Base-by-base conservation (phyloP, 179 eudicot species). In the Spinacia oleracea region DNA sequence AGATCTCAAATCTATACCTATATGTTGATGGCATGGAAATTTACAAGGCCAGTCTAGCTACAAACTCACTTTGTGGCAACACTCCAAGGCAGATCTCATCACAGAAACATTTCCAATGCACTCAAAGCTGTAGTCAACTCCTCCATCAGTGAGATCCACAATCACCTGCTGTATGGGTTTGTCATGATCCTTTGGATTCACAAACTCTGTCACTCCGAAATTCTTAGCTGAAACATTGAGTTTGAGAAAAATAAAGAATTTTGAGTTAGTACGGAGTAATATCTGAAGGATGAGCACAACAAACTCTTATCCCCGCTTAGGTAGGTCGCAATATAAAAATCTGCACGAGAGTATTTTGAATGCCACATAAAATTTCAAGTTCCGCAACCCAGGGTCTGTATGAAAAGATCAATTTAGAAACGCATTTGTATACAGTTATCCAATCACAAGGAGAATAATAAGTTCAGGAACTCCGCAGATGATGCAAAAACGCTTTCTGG, bases 111-210 rank as follows among this genome's bases (percentile, higher is more conserved):
- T 96, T 50, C 99, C 99, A 55, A 94, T 89, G 87, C 99, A 94
- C 84, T 96, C 98, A 77, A 96, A 93, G 78, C 98, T 96, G 70
- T 94, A 94, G 85, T 96, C 98, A 72, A 94, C 98, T 63, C 99
- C 99, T 77, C 99, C 99, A 84, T 96, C 98, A 9, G 98, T 96
- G 12, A 81, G 84, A 83, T 96, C 98, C 75, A 92, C 97, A 67
- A 96, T 81, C 72, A 91, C 99, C 83, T 96, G 92, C 79, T 93
- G 98, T 53, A 96, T 92, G 58, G 98, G 96, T 82, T 94, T 94
- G 73, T 91, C 93, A 55, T 92, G 90, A 40, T 94, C 99, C 62
- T 92, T 94, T 59, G 99, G 99, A 75, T 96, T 94, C 78, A 93
- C 84, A 72, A 96, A 96, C 81, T 96, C 99, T n/a, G 90, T 96